Evolutionary conservation across 805 yeast species (phyloP).

Genomic region (Lipomyces chichibuensis): DNA sequence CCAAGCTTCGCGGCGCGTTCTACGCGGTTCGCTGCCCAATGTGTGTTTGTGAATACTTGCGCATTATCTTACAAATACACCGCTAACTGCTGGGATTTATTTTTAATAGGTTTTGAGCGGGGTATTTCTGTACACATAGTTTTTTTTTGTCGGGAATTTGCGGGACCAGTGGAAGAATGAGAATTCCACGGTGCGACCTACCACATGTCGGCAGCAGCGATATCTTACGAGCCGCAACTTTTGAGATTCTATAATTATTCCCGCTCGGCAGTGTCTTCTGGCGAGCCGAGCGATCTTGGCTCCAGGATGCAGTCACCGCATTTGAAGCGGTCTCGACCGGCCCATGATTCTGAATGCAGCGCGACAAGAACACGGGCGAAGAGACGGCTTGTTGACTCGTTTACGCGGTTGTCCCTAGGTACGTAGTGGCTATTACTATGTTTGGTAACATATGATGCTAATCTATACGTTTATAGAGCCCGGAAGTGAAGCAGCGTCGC

Average conservation of each 20-base stretch:
- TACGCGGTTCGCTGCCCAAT: background rate
- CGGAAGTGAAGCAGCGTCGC: constrained; percentile 5
- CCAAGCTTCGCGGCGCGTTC: background rate
- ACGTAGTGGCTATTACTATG: background rate
- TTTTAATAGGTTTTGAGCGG: too few species aligned
- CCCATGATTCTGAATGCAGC: constrained; percentile 9
- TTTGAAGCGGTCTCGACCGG: constrained; percentile 11
- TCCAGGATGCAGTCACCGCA: constrained; percentile 4
- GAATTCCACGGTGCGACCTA: background rate
- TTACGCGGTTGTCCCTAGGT: constrained; percentile 29
- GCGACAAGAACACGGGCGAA: constrained; percentile 13
- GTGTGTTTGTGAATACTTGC: too few species aligned
- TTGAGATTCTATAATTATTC: background rate
- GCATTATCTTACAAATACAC: too few species aligned
- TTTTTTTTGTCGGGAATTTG: too few species aligned
- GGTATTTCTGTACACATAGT: too few species aligned
- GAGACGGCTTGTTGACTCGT: constrained; percentile 32
- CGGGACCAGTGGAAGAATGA: background rate
- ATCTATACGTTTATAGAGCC: background rate
- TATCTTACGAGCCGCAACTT: background rate
- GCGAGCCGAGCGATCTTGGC: background rate
- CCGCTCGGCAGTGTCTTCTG: background rate
- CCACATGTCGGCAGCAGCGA: background rate
- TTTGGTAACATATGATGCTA: background rate
- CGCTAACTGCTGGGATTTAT: too few species aligned